These are phyloP conservation scores for Hemileia vastatrix DNA, from an alignment of 1,284 basidiomycete genomes.

Conservation along the genomic window DNA sequence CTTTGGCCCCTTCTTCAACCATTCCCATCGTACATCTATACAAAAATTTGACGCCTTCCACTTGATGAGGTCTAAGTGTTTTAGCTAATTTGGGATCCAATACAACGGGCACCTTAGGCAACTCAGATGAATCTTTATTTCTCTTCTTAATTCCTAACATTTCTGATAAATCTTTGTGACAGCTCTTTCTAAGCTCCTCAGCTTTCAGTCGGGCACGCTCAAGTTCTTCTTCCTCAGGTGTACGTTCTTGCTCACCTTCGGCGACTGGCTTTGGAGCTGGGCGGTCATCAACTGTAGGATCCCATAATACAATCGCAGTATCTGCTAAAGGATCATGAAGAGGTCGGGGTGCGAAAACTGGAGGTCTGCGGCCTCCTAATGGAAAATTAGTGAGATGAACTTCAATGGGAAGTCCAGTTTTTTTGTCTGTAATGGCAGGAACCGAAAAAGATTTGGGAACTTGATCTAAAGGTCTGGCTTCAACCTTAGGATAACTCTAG, in stretches of 20 bases:
- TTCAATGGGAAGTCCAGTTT: slow-evolving; percentile 62
- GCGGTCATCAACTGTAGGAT: slow-evolving; percentile 85
- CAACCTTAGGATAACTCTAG: slow-evolving; percentile 16
- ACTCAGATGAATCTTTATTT: slow-evolving; percentile 32
- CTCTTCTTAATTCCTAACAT: slow-evolving; percentile 65
- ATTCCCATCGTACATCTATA: slow-evolving; percentile 92
- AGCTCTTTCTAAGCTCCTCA: slow-evolving; percentile 49
- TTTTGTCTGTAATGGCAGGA: slow-evolving; percentile 67
- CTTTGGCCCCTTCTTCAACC: slow-evolving; percentile 81
- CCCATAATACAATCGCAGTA: slow-evolving; percentile 93
- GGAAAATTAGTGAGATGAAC: slow-evolving; percentile 61
- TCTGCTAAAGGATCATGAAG: slow-evolving; percentile 95
- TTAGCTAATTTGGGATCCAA: slow-evolving; percentile 81
- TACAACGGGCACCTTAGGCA: slow-evolving; percentile 83
- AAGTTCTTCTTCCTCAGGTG: slow-evolving; percentile 51
- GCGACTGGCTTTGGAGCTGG: slow-evolving; percentile 48
- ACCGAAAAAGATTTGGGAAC: slow-evolving; percentile 58
- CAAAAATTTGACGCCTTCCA: slow-evolving; percentile 97
- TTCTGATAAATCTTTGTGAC: slow-evolving; percentile 75
- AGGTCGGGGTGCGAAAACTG: slow-evolving; percentile 76
- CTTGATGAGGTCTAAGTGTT: slow-evolving; percentile 88
- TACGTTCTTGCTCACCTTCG: slow-evolving; percentile 15
- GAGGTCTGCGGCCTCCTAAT: slow-evolving; percentile 73
- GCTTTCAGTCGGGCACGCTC: slow-evolving; percentile 40
- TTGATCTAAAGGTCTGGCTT: slow-evolving; percentile 26